Percentiles rank a stretch among this genome's conserved stretches.
Evolutionary conservation across 2,329 filamentous ascomycete species (phyloP).

Genomic region (Claviceps capensis): DNA sequence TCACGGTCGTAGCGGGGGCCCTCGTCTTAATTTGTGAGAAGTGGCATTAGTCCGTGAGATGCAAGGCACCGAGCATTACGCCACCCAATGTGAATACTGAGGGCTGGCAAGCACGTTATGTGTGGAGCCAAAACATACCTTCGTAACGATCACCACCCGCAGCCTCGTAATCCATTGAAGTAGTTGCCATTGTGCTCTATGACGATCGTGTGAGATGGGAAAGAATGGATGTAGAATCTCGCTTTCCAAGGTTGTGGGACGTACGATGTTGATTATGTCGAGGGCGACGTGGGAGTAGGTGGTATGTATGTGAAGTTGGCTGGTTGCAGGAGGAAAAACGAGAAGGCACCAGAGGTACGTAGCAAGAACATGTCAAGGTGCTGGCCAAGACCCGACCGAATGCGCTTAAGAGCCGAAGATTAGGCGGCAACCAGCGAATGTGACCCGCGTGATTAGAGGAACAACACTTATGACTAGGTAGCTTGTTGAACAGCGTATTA

Average conservation of each 20-base stretch:
- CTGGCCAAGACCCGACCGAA: background rate
- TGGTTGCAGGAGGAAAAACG: conserved; percentile 5
- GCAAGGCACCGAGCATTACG: background rate
- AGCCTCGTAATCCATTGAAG: conserved; percentile 58
- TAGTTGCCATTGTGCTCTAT: conserved; percentile 39
- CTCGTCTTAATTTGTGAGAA: conserved; percentile 34
- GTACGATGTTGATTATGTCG: background rate
- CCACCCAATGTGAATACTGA: background rate
- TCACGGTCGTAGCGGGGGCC: conserved; percentile 52
- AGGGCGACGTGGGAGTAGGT: conserved; percentile 1
- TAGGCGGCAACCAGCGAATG: conserved; percentile 3
- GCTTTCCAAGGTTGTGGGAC: background rate
- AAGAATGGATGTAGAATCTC: conserved; percentile 5
- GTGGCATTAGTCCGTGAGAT: background rate
- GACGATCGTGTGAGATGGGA: background rate
- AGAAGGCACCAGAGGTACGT: conserved; percentile 2
- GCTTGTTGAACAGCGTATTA: background rate
- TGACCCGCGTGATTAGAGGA: background rate
- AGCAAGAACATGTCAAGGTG: background rate
- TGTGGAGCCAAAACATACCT: conserved; percentile 26
- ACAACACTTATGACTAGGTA: background rate
- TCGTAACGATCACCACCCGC: conserved; percentile 54
- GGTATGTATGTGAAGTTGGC: background rate
- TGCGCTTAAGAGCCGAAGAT: conserved; percentile 5
- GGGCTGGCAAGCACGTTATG: background rate